phyloP scores from a whole-genome alignment of 345 rosid species.

The Balakata baccata region DNA sequence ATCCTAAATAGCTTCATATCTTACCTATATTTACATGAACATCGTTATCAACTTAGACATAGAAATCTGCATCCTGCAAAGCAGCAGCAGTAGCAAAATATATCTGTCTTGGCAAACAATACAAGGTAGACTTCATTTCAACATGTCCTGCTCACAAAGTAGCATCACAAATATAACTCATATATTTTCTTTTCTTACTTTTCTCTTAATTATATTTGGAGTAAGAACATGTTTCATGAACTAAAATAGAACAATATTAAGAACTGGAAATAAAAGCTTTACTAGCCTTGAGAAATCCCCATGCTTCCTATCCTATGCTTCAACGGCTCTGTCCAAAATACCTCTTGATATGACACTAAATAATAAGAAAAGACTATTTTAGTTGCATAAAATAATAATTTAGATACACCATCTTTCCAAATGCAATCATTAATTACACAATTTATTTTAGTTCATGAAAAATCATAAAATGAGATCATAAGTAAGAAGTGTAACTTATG shows the following conservation, averaged over 20 bases:
- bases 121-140: slow-evolving; percentile 96
- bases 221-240: slow-evolving; percentile 6
- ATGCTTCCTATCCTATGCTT: slow-evolving; percentile 87
- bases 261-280: slow-evolving; percentile 13
- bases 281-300: slow-evolving; percentile 92
- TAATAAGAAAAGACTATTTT: background rate
- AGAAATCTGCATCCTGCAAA: slow-evolving; percentile 94
- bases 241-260: background rate
- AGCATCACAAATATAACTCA: slow-evolving; percentile 13
- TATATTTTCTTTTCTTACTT: background rate
- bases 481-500: too few relatives aligned
- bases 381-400: background rate
- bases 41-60: slow-evolving; percentile 95
- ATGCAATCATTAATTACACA: too few relatives aligned
- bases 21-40: slow-evolving; percentile 96
- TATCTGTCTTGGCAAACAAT: slow-evolving; percentile 88
- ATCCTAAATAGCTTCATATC: background rate
- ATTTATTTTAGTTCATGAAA: too few relatives aligned
- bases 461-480: too few relatives aligned
- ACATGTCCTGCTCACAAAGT: slow-evolving; percentile 62
- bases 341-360: slow-evolving; percentile 83
- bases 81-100: slow-evolving; percentile 88
- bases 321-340: slow-evolving; percentile 82
- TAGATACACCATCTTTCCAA: too few relatives aligned
- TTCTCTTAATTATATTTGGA: background rate